Evolutionary conservation across 306 rosid genomes (phyloP).

Genomic region (Fragaria ananassa): DNA sequence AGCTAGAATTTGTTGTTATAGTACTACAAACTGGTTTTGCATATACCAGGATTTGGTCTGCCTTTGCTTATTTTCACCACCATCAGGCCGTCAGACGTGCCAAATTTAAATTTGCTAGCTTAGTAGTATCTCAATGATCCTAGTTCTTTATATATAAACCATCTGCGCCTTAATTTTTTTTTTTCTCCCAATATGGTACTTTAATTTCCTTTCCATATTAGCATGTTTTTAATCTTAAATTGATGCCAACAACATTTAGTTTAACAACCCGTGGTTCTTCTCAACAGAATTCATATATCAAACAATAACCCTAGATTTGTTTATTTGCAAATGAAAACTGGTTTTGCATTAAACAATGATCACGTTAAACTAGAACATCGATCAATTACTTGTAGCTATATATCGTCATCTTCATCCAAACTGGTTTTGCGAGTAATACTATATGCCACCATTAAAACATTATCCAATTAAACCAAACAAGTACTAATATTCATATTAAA

Average conservation of each 20-base stretch:
- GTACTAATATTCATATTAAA: background rate
- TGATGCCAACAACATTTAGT: background rate
- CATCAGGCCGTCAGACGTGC: background rate
- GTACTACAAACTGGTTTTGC: background rate
- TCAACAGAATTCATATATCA: background rate
- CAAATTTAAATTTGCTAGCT: background rate
- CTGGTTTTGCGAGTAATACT: constrained; percentile 19
- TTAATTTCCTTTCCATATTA: too few relatives aligned
- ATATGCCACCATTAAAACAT: constrained; percentile 2
- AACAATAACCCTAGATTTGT: background rate
- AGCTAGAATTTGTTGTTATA: background rate
- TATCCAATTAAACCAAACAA: background rate
- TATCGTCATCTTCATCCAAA: constrained; percentile 22
- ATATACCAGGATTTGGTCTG: background rate
- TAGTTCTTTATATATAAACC: too few relatives aligned
- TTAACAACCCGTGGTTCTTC: background rate
- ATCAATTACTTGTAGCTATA: background rate
- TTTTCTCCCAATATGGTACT: too few relatives aligned
- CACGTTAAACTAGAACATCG: constrained; percentile 13
- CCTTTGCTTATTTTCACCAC: background rate
- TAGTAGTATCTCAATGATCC: too few relatives aligned
- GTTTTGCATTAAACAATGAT: constrained; percentile 9
- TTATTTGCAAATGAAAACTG: background rate
- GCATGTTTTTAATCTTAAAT: too few relatives aligned
- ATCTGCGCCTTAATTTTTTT: too few relatives aligned